Evolutionary conservation across 306 rosid species (phyloP).

Genomic region (Prunus dulcis): DNA sequence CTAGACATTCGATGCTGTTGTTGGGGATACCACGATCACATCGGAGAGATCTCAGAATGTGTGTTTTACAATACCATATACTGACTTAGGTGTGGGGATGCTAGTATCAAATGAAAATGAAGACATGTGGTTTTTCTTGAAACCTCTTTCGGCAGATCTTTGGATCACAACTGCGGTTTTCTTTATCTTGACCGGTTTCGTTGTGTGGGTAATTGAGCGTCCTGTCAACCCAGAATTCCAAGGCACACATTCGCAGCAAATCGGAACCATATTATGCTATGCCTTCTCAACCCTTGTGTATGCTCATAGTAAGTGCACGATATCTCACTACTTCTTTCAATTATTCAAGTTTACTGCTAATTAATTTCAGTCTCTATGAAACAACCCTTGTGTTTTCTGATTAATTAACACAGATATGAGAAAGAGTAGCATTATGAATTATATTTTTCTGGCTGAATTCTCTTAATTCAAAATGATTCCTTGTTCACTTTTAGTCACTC

Average conservation of each 20-base stretch:
- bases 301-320: conserved; percentile 1
- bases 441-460: too few species aligned
- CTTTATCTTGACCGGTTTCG: conserved; percentile 4
- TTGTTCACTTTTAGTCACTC: too few species aligned
- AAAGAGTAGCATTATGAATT: too few species aligned
- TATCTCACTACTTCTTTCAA: too few species aligned
- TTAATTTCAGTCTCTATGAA: too few species aligned
- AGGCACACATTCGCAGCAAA: not conserved
- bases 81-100: conserved; percentile 13
- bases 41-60: not conserved
- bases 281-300: conserved; percentile 17
- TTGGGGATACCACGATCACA: conserved; percentile 5
- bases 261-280: conserved; percentile 7
- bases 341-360: too few species aligned
- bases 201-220: conserved; percentile 17
- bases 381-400: too few species aligned
- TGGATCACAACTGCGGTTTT: conserved; percentile 15
- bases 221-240: conserved; percentile 1
- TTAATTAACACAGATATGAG: too few species aligned
- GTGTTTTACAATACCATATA: conserved; percentile 17
- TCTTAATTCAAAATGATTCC: too few species aligned
- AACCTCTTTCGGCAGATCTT: conserved; percentile 9
- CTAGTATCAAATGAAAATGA: not conserved
- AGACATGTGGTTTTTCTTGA: conserved; percentile 20
- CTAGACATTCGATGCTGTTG: conserved; percentile 7